Evolutionary conservation across 1,284 basidiomycete genomes (phyloP).

Genomic region (Kalmanozyma brasiliensis): DNA sequence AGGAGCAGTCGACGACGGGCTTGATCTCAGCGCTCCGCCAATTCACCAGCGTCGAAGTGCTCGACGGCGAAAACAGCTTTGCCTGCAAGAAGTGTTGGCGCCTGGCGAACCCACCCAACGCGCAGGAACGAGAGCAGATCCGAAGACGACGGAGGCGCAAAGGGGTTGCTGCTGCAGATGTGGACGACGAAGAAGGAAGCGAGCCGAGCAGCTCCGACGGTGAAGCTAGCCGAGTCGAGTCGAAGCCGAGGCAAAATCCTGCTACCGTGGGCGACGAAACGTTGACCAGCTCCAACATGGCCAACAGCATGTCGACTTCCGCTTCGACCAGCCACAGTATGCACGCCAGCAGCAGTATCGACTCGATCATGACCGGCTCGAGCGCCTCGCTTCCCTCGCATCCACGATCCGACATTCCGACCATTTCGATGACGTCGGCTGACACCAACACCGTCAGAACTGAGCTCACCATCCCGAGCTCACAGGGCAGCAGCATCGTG

Average conservation of each 20-base stretch:
- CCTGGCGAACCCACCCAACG: slow-evolving; percentile 74
- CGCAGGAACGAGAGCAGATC: slow-evolving; percentile 61
- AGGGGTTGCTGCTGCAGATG: slow-evolving; percentile 38
- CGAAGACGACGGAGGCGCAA: slow-evolving; percentile 67
- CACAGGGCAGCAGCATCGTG: slow-evolving; percentile 14
- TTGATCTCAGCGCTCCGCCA: slow-evolving; percentile 76
- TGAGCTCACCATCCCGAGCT: slow-evolving; percentile 6
- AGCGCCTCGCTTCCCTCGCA: slow-evolving; percentile 30
- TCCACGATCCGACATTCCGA: slow-evolving; percentile 32
- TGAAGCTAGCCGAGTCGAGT: slow-evolving; percentile 21
- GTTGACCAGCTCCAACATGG: slow-evolving; percentile 5
- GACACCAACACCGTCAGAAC: slow-evolving; percentile 16
- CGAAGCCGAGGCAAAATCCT: background rate
- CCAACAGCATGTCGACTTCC: slow-evolving; percentile 11
- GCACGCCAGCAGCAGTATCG: slow-evolving; percentile 29
- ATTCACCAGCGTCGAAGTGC: slow-evolving; percentile 88
- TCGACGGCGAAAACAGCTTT: slow-evolving; percentile 93
- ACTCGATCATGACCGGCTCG: slow-evolving; percentile 34
- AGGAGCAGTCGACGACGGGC: slow-evolving; percentile 64
- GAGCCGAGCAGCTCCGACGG: slow-evolving; percentile 65
- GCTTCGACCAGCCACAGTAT: slow-evolving; percentile 29
- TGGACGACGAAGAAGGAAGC: slow-evolving; percentile 67
- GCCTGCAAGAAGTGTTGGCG: slow-evolving; percentile 94
- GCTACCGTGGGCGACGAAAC: slow-evolving; percentile 14
- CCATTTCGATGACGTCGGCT: slow-evolving; percentile 42